phyloP scores from a whole-genome alignment of 306 rosid genomes.

The Vigna angularis region DNA sequence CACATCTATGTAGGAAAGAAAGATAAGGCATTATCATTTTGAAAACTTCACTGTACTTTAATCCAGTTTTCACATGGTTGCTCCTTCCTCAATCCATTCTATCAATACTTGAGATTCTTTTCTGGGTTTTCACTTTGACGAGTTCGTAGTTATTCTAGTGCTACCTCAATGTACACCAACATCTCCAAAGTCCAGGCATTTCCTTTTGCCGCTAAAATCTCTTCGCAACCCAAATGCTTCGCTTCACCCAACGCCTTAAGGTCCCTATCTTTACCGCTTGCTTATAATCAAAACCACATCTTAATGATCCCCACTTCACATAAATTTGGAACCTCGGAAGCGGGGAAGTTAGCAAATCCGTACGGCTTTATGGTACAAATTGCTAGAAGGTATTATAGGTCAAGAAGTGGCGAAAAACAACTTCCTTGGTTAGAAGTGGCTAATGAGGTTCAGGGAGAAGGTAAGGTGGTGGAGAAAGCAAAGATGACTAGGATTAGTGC shows the following conservation, averaged over 20 bases:
- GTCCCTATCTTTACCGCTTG: slow-evolving; percentile 48
- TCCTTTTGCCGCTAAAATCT: slow-evolving; percentile 66
- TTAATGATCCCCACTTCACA: slow-evolving; percentile 44
- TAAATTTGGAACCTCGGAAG: slow-evolving; percentile 40
- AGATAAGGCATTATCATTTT: slow-evolving; percentile 46
- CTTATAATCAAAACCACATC: slow-evolving; percentile 50
- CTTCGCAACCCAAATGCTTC: slow-evolving; percentile 63
- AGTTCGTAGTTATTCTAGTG: slow-evolving; percentile 30
- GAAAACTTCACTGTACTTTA: background rate
- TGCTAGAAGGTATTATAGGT: slow-evolving; percentile 48
- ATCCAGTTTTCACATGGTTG: background rate
- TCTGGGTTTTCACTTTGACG: slow-evolving; percentile 5
- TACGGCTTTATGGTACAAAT: slow-evolving; percentile 45
- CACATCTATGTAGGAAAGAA: slow-evolving; percentile 25
- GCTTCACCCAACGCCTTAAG: slow-evolving; percentile 48
- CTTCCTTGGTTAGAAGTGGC: slow-evolving; percentile 78
- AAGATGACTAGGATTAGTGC: slow-evolving; percentile 29
- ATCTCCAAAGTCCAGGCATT: slow-evolving; percentile 64
- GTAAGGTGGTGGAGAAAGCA: slow-evolving; percentile 32
- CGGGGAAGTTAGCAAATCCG: slow-evolving; percentile 37
- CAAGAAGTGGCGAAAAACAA: slow-evolving; percentile 50
- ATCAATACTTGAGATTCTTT: slow-evolving; percentile 9
- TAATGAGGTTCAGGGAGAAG: slow-evolving; percentile 44
- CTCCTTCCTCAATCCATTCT: background rate
- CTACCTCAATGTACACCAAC: slow-evolving; percentile 57